These are phyloP conservation scores for Coffea eugenioides DNA, from an alignment of 257 asterid species.

Conservation along the genomic window DNA sequence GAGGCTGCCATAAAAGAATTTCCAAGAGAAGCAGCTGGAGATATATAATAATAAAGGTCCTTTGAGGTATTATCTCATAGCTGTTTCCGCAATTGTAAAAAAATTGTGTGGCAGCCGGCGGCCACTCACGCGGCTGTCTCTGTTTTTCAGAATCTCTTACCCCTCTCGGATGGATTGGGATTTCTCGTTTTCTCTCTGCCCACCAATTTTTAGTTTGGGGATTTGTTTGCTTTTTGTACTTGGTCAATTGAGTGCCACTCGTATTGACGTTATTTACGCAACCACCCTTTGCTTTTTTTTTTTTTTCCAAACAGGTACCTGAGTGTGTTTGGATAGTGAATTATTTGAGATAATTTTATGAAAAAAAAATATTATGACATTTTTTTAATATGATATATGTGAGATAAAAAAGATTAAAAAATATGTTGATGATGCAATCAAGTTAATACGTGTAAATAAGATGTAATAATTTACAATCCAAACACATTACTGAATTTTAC, in stretches of 20 bases:
- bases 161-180: conserved; percentile 6
- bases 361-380: too few species aligned
- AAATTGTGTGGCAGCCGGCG: conserved; percentile 38
- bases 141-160: conserved; percentile 19
- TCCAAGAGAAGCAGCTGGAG: not conserved
- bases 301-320: too few species aligned
- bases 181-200: not conserved
- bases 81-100: not conserved
- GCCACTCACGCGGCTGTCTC: conserved; percentile 22
- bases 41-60: not conserved
- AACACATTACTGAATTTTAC: too few species aligned
- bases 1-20: conserved; percentile 51
- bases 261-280: conserved; percentile 38
- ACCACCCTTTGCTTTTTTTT: conserved; percentile 29
- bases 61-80: not conserved
- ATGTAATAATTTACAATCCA: too few species aligned
- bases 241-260: conserved; percentile 22
- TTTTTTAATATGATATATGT: too few species aligned
- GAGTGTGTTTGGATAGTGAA: too few species aligned
- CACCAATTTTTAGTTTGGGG: too few species aligned
- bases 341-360: too few species aligned
- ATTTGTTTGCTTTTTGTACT: not conserved
- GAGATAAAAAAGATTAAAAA: too few species aligned
- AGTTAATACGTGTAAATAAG: too few species aligned
- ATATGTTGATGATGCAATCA: too few species aligned